These are phyloP conservation scores for Elsinoe perseae DNA, from an alignment of 2,329 filamentous ascomycete species.

Conservation along the genomic window DNA sequence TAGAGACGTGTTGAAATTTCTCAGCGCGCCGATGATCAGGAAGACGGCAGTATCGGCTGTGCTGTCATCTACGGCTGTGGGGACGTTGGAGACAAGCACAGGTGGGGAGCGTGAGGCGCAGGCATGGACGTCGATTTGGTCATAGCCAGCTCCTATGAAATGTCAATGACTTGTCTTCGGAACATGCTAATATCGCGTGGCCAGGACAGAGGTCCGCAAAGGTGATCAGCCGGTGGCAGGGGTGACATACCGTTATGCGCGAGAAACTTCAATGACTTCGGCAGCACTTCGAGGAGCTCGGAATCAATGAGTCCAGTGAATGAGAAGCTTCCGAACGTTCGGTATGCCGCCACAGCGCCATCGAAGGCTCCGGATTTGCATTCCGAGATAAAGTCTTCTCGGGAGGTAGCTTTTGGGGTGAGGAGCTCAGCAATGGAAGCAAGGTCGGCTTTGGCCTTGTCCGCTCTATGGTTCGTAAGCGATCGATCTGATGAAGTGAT, in stretches of 20 bases:
- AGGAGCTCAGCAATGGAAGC: constrained; percentile 57
- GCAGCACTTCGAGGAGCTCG: constrained; percentile 53
- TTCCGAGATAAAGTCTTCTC: constrained; percentile 62
- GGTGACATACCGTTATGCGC: constrained; percentile 38
- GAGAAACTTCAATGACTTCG: constrained; percentile 34
- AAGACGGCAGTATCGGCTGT: constrained; percentile 78
- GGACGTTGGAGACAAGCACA: constrained; percentile 70
- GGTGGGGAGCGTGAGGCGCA: constrained; percentile 54
- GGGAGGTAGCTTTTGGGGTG: constrained; percentile 51
- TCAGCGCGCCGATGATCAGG: constrained; percentile 69
- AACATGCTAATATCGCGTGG: background rate
- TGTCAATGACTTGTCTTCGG: background rate
- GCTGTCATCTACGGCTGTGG: constrained; percentile 71
- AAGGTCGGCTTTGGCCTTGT: constrained; percentile 57
- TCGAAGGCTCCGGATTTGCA: constrained; percentile 58
- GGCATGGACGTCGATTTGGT: constrained; percentile 66
- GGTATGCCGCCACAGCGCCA: constrained; percentile 57
- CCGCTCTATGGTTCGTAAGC: constrained; percentile 44
- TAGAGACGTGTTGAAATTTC: constrained; percentile 64
- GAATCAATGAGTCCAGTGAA: constrained; percentile 64
- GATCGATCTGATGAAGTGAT: background rate
- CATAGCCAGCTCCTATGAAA: constrained; percentile 68
- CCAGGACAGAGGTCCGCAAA: background rate
- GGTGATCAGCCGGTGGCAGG: background rate
- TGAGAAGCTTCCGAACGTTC: constrained; percentile 58